Evolutionary conservation across 306 rosid genomes (phyloP), one percentile per base, ranked within the genome.

Genomic region (Hippophae tibetana): DNA sequence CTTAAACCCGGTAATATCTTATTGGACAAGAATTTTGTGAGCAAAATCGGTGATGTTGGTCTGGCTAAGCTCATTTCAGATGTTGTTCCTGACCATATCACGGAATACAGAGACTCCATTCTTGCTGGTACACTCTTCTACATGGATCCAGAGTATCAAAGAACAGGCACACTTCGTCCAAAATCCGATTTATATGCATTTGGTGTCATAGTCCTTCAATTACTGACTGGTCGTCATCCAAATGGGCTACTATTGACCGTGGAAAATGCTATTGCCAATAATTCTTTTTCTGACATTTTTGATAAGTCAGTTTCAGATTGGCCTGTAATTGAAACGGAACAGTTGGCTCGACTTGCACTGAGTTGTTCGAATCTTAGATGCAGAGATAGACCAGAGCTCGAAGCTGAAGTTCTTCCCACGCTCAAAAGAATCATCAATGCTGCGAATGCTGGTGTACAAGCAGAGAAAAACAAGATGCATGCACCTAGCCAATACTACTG

Each of bases 131-230:
- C 98, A 38, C 65, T 85, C 43, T 86, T 80, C 65, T 92, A 87
- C 84, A 74, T 92, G 96, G 98, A 92, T 72, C 98, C 98, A 13
- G 98, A 92, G 78, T 92, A 92, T 81, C 89, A 83, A 69, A 87
- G 96, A 73, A 87, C 98, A 2, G 96, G 96, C 47, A 92, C 98
- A 0, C 53, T 92, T 58, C 72, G 98, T 27, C 95, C 98, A 8
- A 92, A 92, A 81, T 92, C 98, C 43, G 98, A 92, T 77, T 57
- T 84, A 49, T 92, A 83, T 47, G 96, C 95, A n/a, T 76, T 85
- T 63, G 98, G 96, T 59, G 63, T 92, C 50, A 76, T 86, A 72
- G 58, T 72, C 68, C 95, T 92, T 52, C 96, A 92, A 68, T 23
- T 87, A 77, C 62, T 92, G 69, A 81, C 96, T 41, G 81, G 66